These are phyloP conservation scores for Tausonia pullulans DNA, from an alignment of 1,284 basidiomycete species.

Conservation along the genomic window DNA sequence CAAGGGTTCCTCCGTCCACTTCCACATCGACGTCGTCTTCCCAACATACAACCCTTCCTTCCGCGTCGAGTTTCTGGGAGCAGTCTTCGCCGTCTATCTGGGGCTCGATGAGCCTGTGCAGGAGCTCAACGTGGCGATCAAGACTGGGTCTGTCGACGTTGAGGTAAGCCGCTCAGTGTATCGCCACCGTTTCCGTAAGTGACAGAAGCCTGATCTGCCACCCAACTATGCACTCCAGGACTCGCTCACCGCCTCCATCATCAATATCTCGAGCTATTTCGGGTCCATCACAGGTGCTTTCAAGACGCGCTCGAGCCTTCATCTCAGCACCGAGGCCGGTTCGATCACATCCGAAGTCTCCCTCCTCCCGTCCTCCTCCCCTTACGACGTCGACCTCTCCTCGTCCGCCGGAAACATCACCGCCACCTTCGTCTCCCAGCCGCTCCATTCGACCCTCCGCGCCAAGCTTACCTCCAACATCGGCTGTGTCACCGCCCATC, in stretches of 20 bases:
- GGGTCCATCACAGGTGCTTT: not conserved
- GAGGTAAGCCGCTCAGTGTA: not conserved
- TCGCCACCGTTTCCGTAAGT: not conserved
- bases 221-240: not conserved
- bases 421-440: not conserved
- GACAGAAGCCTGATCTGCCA: not conserved
- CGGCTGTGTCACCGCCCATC: not conserved
- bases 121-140: not conserved
- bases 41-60: not conserved
- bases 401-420: not conserved
- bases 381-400: not conserved
- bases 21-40: not conserved
- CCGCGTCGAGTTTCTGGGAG: not conserved
- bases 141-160: not conserved
- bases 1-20: not conserved
- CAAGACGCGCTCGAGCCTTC: not conserved
- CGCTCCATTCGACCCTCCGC: not conserved
- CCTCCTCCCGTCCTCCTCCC: not conserved
- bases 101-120: not conserved
- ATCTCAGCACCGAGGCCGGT: not conserved
- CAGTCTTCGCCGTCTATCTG: not conserved
- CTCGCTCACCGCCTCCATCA: not conserved
- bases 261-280: not conserved
- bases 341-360: not conserved
- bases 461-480: not conserved